Evolutionary conservation across 306 rosid genomes (phyloP), one percentile per base, ranked within the genome.

Genomic region (Inga laurina): DNA sequence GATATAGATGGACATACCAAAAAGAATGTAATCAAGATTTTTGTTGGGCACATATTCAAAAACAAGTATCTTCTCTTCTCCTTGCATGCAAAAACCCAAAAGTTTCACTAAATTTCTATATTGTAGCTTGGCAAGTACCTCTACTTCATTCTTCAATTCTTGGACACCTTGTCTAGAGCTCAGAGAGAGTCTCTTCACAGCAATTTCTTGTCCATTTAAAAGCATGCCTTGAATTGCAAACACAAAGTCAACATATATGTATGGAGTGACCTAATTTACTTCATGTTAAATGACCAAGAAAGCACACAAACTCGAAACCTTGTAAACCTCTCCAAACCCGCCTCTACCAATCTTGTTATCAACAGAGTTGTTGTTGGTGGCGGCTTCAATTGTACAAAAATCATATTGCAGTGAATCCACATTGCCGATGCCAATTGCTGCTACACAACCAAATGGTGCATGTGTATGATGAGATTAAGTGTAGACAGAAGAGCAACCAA

Each of bases 81-180:
- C 81, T 66, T 88, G 85, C 86, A 88, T 71, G 81, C 91, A 85
- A 45, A 85, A 90, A 78, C 97, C 92, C 21, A 88, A 76, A 18
- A 90, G 84, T 61, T 89, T 88, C 2, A 37, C 92, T 30, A 92
- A 77, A 82, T 87, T 88, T 79, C 90, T 78, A 75, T 92, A 92
- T 54, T 89, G 85, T 39, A 90, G 90, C 81, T 80, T 88, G 34
- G 90, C 91, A 24, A 92, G 83, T 62, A 92, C 24, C 22, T 82
- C n/a, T 11, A 86, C 86, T 64, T 92, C 96, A 75, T 85, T 92
- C 83, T 88, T 88, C 64, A 92, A 92, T 70, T 92, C 90, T 49
- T 65, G 67, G 2, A 21, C 39, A 35, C 92, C 90, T 86, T 89
- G 96, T 2, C 70, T 64, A 15, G 96, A 92, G 21, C 2, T 0